Evolutionary conservation across 1,284 basidiomycete species (phyloP).

Genomic region (Rhodofomes roseus): DNA sequence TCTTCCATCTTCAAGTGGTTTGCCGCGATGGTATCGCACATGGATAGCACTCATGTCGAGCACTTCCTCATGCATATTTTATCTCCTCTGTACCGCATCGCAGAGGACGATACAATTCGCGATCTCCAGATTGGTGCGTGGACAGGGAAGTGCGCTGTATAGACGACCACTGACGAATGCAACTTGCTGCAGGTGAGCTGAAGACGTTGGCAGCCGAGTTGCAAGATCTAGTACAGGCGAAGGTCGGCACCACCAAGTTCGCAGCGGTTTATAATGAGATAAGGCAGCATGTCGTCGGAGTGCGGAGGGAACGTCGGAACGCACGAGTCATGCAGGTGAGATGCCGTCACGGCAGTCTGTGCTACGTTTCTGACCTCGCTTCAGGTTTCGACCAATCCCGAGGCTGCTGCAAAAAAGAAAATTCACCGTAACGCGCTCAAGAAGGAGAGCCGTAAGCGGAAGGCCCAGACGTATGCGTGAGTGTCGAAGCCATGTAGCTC

Average conservation of each 20-base stretch:
- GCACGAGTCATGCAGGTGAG: slow-evolving; percentile 58
- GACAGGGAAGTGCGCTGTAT: neutral
- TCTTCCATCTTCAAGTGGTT: slow-evolving; percentile 88
- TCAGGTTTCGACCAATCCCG: slow-evolving; percentile 67
- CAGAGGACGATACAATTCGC: slow-evolving; percentile 80
- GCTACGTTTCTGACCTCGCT: neutral
- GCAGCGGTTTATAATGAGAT: slow-evolving; percentile 78
- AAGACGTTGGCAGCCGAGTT: slow-evolving; percentile 83
- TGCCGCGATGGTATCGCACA: slow-evolving; percentile 80
- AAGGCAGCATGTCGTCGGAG: slow-evolving; percentile 64
- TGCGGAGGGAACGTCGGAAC: slow-evolving; percentile 73
- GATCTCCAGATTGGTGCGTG: slow-evolving; percentile 76
- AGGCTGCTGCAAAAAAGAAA: slow-evolving; percentile 74
- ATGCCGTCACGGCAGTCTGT: neutral
- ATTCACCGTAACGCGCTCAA: slow-evolving; percentile 64
- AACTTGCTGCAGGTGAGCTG: slow-evolving; percentile 62
- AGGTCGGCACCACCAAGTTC: slow-evolving; percentile 84
- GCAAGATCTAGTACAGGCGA: slow-evolving; percentile 82
- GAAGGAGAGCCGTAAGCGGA: slow-evolving; percentile 82
- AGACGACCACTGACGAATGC: neutral
- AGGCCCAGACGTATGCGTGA: slow-evolving; percentile 57
- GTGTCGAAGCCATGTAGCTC: slow-evolving; percentile 20
- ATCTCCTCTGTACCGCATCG: slow-evolving; percentile 82
- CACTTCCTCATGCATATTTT: slow-evolving; percentile 82
- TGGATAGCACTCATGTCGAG: slow-evolving; percentile 57